A percentile compares a stretch with the other conserved stretches of the same genome.
phyloP scores from a whole-genome alignment of 805 yeast species.

The Lipomyces anomalus region DNA sequence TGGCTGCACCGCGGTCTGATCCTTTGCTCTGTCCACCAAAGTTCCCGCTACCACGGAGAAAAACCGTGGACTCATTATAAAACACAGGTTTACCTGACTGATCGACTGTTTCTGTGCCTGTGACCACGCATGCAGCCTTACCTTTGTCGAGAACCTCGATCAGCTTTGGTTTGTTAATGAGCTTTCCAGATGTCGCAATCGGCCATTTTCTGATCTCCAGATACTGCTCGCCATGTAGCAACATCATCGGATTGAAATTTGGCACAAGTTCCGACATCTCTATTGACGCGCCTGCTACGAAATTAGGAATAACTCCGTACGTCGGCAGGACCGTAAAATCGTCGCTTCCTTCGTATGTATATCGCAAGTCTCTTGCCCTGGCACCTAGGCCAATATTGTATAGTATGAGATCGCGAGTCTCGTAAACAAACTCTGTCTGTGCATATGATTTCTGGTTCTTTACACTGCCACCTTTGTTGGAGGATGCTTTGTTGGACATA shows the following conservation, averaged over 20 bases:
- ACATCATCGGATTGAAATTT: conserved; percentile 80
- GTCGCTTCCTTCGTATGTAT: conserved; percentile 67
- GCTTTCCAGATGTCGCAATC: conserved; percentile 54
- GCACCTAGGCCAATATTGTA: conserved; percentile 92
- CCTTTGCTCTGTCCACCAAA: conserved; percentile 48
- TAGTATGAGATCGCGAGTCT: conserved; percentile 45
- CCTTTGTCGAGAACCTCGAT: conserved; percentile 79
- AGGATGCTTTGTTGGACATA: conserved; percentile 25
- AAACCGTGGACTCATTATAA: conserved; percentile 77
- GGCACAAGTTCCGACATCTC: conserved; percentile 59
- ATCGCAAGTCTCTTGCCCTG: conserved; percentile 64
- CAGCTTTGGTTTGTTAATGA: conserved; percentile 60
- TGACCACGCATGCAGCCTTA: conserved; percentile 70
- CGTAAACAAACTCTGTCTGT: conserved; percentile 10
- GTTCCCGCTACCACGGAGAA: conserved; percentile 67
- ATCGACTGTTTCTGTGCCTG: conserved; percentile 66
- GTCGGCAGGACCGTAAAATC: conserved; percentile 85
- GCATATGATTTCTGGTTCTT: conserved; percentile 29
- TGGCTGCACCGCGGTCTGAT: conserved; percentile 55
- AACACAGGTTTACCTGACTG: conserved; percentile 64
- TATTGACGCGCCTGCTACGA: conserved; percentile 49
- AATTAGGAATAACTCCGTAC: conserved; percentile 83
- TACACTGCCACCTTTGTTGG: no score
- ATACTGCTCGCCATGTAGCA: conserved; percentile 94
- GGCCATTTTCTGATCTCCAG: conserved; percentile 70